Conservation (phyloP, 768 basidiomycete genomes). For the Pisolithus albus region DNA sequence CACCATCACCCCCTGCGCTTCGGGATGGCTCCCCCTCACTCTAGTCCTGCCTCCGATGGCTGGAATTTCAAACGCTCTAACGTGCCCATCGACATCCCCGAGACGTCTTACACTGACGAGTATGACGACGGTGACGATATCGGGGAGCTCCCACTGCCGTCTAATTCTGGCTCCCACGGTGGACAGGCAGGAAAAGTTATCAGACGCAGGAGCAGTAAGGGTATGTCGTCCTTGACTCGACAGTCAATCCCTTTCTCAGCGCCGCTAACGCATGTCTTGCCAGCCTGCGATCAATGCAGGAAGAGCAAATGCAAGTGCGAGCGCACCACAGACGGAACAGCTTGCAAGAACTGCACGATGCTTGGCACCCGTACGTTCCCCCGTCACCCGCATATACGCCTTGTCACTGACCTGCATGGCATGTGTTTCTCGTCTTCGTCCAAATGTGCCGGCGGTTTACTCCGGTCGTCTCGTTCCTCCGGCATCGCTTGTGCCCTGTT, state of each 20-base stretch:
- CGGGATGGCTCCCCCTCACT: constrained; percentile 17
- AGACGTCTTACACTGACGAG: constrained; percentile 50
- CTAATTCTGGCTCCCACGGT: constrained; percentile 16
- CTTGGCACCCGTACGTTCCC: constrained; percentile 55
- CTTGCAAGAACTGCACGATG: constrained; percentile 73
- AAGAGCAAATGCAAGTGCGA: constrained; percentile 91
- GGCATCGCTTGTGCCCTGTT: neutral
- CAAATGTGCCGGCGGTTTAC: neutral
- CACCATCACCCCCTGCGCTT: constrained; percentile 18
- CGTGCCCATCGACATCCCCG: constrained; percentile 20
- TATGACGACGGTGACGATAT: constrained; percentile 58
- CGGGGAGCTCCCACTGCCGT: constrained; percentile 34
- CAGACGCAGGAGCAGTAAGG: constrained; percentile 73
- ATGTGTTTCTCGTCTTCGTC: neutral
- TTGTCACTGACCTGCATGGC: neutral
- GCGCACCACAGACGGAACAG: constrained; percentile 48
- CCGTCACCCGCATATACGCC: neutral
- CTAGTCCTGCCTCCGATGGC: constrained; percentile 9
- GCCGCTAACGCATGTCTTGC: neutral
- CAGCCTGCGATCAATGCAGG: constrained; percentile 84
- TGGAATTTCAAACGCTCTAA: constrained; percentile 18
- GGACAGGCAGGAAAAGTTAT: constrained; percentile 43
- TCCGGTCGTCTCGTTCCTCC: neutral
- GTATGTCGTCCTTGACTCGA: constrained; percentile 26
- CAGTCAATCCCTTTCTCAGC: neutral